Conservation (phyloP, 1,284 basidiomycete species). For the Tylopilus sp. region DNA sequence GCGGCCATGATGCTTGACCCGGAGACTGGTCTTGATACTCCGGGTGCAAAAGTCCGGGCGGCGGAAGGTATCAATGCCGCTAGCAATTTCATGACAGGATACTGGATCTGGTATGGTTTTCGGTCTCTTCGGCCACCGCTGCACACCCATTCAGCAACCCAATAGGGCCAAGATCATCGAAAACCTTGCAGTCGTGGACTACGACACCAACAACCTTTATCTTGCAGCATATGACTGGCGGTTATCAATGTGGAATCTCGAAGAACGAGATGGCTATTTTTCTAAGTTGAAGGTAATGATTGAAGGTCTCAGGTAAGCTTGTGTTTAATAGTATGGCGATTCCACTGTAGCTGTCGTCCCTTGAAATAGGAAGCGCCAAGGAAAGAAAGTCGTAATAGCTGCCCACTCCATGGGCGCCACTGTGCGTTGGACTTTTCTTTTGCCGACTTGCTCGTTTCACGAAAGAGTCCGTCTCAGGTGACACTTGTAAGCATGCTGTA, state of each 20-base stretch:
- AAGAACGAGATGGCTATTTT: conserved; percentile 92
- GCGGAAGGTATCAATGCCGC: conserved; percentile 91
- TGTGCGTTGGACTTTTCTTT: conserved; percentile 40
- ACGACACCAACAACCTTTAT: conserved; percentile 87
- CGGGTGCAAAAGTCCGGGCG: conserved; percentile 85
- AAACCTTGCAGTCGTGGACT: conserved; percentile 87
- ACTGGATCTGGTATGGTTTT: conserved; percentile 81
- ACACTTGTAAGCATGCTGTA: conserved; percentile 43
- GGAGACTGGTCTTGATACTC: conserved; percentile 87
- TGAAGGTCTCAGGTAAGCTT: conserved; percentile 73
- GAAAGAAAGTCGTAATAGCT: conserved; percentile 82
- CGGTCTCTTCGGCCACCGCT: background rate
- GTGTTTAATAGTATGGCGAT: background rate
- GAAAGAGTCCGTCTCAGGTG: conserved; percentile 35
- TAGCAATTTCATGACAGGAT: conserved; percentile 89
- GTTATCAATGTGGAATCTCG: conserved; percentile 86
- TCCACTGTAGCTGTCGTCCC: background rate
- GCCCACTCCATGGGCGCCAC: conserved; percentile 90
- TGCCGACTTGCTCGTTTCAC: background rate
- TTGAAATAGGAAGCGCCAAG: conserved; percentile 55
- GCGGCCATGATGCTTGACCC: conserved; percentile 88
- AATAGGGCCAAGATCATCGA: conserved; percentile 87
- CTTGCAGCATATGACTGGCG: conserved; percentile 92
- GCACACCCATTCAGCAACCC: conserved; percentile 1
- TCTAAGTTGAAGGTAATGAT: conserved; percentile 82